Evolutionary conservation across 2,329 filamentous ascomycete species (phyloP).

Genomic region (Sporothrix pallida): DNA sequence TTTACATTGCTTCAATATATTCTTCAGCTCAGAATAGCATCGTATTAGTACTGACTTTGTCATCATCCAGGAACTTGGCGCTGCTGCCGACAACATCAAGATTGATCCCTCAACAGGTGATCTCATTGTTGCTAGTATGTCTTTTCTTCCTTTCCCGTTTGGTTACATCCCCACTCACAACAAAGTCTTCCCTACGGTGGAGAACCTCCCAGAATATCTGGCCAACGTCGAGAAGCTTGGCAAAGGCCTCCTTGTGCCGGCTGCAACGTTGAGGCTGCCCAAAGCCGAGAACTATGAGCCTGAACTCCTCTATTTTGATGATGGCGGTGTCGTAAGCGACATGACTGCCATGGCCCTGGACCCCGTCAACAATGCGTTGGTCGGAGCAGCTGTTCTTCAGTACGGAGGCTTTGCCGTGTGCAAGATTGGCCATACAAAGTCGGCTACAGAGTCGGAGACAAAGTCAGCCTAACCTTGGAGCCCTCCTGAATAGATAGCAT

Average conservation of each 20-base stretch:
- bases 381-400: slow-evolving; percentile 27
- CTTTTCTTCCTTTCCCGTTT: not conserved
- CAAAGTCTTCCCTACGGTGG: slow-evolving; percentile 27
- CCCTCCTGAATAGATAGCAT: too few species aligned
- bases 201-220: slow-evolving; percentile 28
- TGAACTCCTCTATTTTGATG: slow-evolving; percentile 28
- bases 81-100: slow-evolving; percentile 28
- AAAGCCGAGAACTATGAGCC: slow-evolving; percentile 12
- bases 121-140: slow-evolving; percentile 15
- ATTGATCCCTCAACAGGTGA: slow-evolving; percentile 12
- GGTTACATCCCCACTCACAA: not conserved
- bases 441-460: too few species aligned
- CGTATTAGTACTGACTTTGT: not conserved
- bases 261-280: slow-evolving; percentile 20
- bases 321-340: slow-evolving; percentile 29
- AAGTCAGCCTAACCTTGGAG: too few species aligned
- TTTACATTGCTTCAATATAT: too few species aligned
- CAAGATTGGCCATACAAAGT: slow-evolving; percentile 22
- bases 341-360: slow-evolving; percentile 32
- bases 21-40: too few species aligned
- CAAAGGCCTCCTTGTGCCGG: slow-evolving; percentile 18
- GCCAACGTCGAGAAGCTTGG: slow-evolving; percentile 30
- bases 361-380: not conserved
- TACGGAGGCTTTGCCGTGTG: slow-evolving; percentile 31
- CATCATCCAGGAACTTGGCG: slow-evolving; percentile 15